Evolutionary conservation across 805 yeast species (phyloP).

Genomic region (Metschnikowia similis): DNA sequence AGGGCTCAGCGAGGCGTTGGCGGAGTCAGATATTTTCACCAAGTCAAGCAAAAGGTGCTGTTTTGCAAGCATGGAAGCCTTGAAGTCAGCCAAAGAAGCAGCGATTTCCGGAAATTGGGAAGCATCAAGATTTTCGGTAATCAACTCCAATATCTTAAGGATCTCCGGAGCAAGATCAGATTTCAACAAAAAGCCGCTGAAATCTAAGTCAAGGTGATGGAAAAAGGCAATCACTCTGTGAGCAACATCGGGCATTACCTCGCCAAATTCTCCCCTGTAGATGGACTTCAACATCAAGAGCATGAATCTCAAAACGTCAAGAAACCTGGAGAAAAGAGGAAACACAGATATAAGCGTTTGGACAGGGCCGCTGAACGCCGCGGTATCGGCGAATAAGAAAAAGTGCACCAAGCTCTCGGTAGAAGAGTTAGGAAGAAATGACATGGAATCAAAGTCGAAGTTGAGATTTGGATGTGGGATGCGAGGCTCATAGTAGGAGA

Average conservation of each 20-base stretch:
- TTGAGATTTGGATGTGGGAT: constrained; percentile 36
- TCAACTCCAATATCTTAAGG: constrained; percentile 50
- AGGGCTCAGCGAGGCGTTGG: constrained; percentile 14
- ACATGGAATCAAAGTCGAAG: constrained; percentile 41
- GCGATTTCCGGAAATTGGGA: not conserved
- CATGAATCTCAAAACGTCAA: constrained; percentile 21
- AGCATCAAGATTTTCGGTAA: constrained; percentile 12
- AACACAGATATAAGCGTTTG: constrained; percentile 22
- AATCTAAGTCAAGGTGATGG: constrained; percentile 52
- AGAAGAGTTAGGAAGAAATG: constrained; percentile 45
- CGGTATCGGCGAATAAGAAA: constrained; percentile 37
- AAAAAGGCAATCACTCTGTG: constrained; percentile 52
- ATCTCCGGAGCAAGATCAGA: constrained; percentile 56
- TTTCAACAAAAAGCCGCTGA: constrained; percentile 68
- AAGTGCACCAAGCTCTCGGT: constrained; percentile 76
- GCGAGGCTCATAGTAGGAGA: constrained; percentile 23
- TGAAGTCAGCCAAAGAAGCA: constrained; percentile 46
- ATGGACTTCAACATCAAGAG: constrained; percentile 17
- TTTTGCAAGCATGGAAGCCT: constrained; percentile 46
- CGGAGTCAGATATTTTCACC: constrained; percentile 4
- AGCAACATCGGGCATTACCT: constrained; percentile 29
- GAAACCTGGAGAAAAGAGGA: constrained; percentile 36
- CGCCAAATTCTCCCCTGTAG: constrained; percentile 24
- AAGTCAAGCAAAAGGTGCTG: constrained; percentile 40
- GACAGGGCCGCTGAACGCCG: constrained; percentile 10